A percentile compares a stretch with the other conserved stretches of the same genome.
phyloP scores from a whole-genome alignment of 202 grass and related monocot species.

The Cymbopogon flexuosus region DNA sequence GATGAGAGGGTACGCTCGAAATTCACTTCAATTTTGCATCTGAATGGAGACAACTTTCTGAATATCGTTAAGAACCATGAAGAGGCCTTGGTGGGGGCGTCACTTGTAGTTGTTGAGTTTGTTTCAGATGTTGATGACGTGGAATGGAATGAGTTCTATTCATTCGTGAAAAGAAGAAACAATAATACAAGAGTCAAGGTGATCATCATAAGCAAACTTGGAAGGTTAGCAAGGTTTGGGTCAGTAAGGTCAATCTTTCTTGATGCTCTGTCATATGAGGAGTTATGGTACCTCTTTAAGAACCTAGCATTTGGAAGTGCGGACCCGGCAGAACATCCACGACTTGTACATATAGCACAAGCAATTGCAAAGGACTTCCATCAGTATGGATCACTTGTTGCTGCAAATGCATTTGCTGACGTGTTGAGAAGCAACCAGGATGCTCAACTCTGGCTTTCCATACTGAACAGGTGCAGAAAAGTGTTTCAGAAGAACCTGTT shows the following conservation, averaged over 20 bases:
- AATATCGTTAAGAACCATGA: neutral
- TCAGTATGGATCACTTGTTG: neutral
- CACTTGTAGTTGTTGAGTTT: slow-evolving; percentile 3
- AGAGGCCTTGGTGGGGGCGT: neutral
- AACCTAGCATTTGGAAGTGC: slow-evolving; percentile 8
- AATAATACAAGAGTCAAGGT: slow-evolving; percentile 18
- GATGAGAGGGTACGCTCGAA: neutral
- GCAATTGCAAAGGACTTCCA: neutral
- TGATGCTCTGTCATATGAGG: neutral
- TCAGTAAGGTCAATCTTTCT: neutral
- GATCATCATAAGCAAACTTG: slow-evolving; percentile 6
- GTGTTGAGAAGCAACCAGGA: neutral
- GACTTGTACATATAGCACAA: neutral
- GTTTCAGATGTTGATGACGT: neutral
- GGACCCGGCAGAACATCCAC: neutral
- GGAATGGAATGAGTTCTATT: neutral
- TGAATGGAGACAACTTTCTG: neutral
- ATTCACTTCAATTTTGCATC: slow-evolving; percentile 13
- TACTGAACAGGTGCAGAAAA: slow-evolving; percentile 4
- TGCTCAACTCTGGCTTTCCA: neutral
- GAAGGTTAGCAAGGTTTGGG: neutral
- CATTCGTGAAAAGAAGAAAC: neutral
- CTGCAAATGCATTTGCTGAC: neutral
- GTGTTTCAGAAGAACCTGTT: neutral
- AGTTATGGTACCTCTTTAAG: slow-evolving; percentile 24